Evolutionary conservation across 805 yeast genomes (phyloP).

Genomic region (Novakomyces olei): DNA sequence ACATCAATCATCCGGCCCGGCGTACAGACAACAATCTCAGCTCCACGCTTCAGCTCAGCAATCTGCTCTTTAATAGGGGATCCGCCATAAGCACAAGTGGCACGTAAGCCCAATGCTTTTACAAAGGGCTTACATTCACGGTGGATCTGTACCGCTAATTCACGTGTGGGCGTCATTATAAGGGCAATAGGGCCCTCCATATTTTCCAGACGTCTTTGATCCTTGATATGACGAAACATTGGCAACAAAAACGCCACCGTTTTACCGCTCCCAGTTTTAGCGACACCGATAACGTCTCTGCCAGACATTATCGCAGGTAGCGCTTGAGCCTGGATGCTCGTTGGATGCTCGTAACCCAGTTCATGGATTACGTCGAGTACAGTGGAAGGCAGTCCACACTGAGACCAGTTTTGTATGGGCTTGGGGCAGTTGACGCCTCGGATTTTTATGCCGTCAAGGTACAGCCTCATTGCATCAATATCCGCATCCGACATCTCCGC

Average conservation of each 20-base stretch:
- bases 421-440: conserved; percentile 34
- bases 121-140: conserved; percentile 43
- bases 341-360: conserved; percentile 38
- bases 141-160: conserved; percentile 64
- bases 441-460: conserved; percentile 43
- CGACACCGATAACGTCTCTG: conserved; percentile 74
- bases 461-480: conserved; percentile 29
- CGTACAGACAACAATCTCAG: conserved; percentile 70
- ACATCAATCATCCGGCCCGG: conserved; percentile 89
- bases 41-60: conserved; percentile 52
- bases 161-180: conserved; percentile 78
- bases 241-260: conserved; percentile 77
- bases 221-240: conserved; percentile 58
- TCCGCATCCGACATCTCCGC: conserved; percentile 29
- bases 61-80: conserved; percentile 65
- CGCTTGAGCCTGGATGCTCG: conserved; percentile 79
- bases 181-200: conserved; percentile 57
- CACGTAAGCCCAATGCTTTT: conserved; percentile 25
- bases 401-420: conserved; percentile 61
- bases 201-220: conserved; percentile 31
- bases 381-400: conserved; percentile 49
- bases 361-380: conserved; percentile 30
- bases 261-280: conserved; percentile 93
- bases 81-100: conserved; percentile 81
- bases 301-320: conserved; percentile 82